Evolutionary conservation across 2,329 filamentous ascomycete genomes (phyloP).

Genomic region (Xenoacremonium recifei): DNA sequence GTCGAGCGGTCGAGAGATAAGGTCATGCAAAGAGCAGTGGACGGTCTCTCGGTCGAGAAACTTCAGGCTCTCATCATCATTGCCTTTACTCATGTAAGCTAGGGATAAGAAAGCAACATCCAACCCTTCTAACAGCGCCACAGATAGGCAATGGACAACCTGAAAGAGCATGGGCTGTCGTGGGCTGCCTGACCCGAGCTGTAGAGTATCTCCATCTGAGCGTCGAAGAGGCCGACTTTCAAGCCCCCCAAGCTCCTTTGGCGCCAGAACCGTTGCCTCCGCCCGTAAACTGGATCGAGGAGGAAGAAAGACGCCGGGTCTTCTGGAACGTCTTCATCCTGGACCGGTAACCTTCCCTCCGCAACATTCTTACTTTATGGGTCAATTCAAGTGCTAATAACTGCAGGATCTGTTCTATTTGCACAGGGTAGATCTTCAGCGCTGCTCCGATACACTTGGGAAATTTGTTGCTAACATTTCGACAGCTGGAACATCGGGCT

Average conservation of each 20-base stretch:
- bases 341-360: slow-evolving; percentile 21
- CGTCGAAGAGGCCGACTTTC: slow-evolving; percentile 19
- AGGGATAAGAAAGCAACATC: too few relatives aligned
- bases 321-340: slow-evolving; percentile 34
- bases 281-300: slow-evolving; percentile 30
- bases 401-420: slow-evolving; percentile 22
- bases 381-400: background rate
- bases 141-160: slow-evolving; percentile 29
- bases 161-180: slow-evolving; percentile 26
- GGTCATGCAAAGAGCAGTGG: slow-evolving; percentile 32
- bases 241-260: slow-evolving; percentile 7
- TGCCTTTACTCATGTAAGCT: slow-evolving; percentile 34
- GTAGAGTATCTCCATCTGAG: slow-evolving; percentile 31
- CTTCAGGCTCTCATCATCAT: slow-evolving; percentile 37
- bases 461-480: background rate
- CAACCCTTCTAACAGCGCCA: too few relatives aligned
- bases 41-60: slow-evolving; percentile 34
- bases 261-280: slow-evolving; percentile 4
- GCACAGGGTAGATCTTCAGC: slow-evolving; percentile 21
- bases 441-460: background rate
- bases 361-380: background rate
- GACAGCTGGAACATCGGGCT: slow-evolving; percentile 32
- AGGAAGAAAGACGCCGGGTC: slow-evolving; percentile 30
- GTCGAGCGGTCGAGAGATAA: slow-evolving; percentile 13
- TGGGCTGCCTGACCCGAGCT: slow-evolving; percentile 28